These are phyloP conservation scores for Cephaloascus fragrans DNA, from an alignment of 805 yeast species.

Conservation along the genomic window DNA sequence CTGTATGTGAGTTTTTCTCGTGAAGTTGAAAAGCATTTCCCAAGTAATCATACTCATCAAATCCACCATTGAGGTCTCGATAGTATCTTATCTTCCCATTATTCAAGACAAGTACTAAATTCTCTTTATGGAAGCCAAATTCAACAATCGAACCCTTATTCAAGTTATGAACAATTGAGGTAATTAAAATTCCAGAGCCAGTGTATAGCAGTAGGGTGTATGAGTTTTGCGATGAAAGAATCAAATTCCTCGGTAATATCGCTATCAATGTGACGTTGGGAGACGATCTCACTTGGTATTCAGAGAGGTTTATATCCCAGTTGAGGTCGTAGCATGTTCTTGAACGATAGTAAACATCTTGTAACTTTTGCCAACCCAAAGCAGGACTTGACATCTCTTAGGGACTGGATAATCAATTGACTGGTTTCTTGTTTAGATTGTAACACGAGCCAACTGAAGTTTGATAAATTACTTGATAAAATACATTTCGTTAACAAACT, in stretches of 20 bases:
- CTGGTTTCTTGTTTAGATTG: too few relatives aligned
- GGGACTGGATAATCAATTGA: too few relatives aligned
- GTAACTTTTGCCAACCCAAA: constrained; percentile 70
- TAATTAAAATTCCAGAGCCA: constrained; percentile 19
- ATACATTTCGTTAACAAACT: too few relatives aligned
- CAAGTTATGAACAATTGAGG: constrained; percentile 23
- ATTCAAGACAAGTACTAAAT: constrained; percentile 44
- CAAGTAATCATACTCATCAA: constrained; percentile 35
- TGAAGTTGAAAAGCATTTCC: not conserved
- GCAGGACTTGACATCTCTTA: constrained; percentile 20
- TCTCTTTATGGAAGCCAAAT: constrained; percentile 41
- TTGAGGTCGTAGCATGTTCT: constrained; percentile 42
- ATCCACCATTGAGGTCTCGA: constrained; percentile 58
- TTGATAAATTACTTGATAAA: too few relatives aligned
- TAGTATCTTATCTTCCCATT: constrained; percentile 48
- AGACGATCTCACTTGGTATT: not conserved
- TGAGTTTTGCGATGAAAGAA: not conserved
- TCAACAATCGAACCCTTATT: constrained; percentile 45
- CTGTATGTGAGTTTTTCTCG: not conserved
- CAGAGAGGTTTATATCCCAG: not conserved
- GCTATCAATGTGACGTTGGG: not conserved
- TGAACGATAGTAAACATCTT: constrained; percentile 57
- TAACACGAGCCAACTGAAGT: too few relatives aligned
- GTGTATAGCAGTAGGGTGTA: constrained; percentile 11
- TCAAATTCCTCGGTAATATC: not conserved